Conservation (phyloP, 169 alveolate species). For the Plasmodium inui region DNA sequence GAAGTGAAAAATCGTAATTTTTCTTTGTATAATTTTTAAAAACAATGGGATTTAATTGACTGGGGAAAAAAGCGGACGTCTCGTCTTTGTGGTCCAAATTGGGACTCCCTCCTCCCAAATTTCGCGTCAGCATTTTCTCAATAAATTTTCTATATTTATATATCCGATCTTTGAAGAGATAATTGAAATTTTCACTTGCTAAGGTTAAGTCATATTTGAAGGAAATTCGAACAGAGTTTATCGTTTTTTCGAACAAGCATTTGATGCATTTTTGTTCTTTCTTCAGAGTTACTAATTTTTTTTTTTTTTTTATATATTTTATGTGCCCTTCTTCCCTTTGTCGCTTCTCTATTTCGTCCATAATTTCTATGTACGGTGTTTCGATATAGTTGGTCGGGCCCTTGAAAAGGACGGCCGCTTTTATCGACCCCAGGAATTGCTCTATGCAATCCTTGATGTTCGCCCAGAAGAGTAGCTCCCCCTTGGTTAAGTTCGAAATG, state of each 20-base stretch:
- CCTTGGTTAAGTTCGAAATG: constrained; percentile 49
- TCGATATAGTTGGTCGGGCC: constrained; percentile 29
- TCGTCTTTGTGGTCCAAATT: neutral
- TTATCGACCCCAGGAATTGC: constrained; percentile 35
- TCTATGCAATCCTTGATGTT: constrained; percentile 23
- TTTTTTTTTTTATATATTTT: constrained; percentile 40
- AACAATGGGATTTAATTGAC: constrained; percentile 47
- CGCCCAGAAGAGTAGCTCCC: constrained; percentile 48
- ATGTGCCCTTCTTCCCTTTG: neutral
- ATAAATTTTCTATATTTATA: constrained; percentile 59
- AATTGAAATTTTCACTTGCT: constrained; percentile 15
- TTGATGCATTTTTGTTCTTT: constrained; percentile 52
- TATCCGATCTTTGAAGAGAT: constrained; percentile 19
- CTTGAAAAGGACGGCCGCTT: constrained; percentile 3
- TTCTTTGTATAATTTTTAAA: constrained; percentile 28
- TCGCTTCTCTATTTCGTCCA: constrained; percentile 1
- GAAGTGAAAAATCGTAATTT: constrained; percentile 48
- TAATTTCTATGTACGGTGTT: constrained; percentile 51
- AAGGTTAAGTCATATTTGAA: constrained; percentile 30
- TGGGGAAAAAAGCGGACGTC: neutral
- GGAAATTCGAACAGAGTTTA: constrained; percentile 63
- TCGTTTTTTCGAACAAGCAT: constrained; percentile 53
- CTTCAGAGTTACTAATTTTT: constrained; percentile 3
- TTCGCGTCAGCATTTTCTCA: neutral
- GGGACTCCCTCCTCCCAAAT: neutral